Conservation (phyloP, 1,284 basidiomycete species). For the Cutaneotrichosporon cutaneum region DNA sequence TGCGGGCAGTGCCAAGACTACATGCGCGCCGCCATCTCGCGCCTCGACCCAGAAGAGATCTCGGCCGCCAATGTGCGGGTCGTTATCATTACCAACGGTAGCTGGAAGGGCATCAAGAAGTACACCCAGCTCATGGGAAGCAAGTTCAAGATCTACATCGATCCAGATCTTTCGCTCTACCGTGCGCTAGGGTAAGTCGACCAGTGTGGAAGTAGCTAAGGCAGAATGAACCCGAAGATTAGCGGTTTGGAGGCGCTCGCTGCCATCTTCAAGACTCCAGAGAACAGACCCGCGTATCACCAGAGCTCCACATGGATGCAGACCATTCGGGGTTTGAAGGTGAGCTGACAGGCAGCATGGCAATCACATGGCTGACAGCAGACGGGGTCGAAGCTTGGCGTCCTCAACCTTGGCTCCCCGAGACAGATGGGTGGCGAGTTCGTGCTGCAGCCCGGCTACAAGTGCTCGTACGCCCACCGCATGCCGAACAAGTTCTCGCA, state of each 20-base stretch:
- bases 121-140: conserved; percentile 48
- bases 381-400: neutral
- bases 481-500: conserved; percentile 40
- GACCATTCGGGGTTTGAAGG: neutral
- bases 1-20: conserved; percentile 53
- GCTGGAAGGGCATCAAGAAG: conserved; percentile 50
- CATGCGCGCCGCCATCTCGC: conserved; percentile 40
- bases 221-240: neutral
- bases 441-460: conserved; percentile 35
- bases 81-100: conserved; percentile 46
- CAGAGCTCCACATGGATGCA: neutral
- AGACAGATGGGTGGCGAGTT: conserved; percentile 52
- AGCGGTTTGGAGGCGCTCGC: neutral
- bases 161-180: conserved; percentile 17
- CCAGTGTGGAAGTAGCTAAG: neutral
- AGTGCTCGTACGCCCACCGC: conserved; percentile 47
- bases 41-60: conserved; percentile 44
- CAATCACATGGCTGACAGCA: neutral
- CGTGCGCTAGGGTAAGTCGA: neutral
- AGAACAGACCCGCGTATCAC: neutral
- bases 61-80: conserved; percentile 42
- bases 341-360: neutral
- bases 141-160: conserved; percentile 50
- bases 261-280: neutral
- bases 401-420: conserved; percentile 13